phyloP scores from a whole-genome alignment of 2,329 filamentous ascomycete genomes.

The Trichoderma koningiopsis region DNA sequence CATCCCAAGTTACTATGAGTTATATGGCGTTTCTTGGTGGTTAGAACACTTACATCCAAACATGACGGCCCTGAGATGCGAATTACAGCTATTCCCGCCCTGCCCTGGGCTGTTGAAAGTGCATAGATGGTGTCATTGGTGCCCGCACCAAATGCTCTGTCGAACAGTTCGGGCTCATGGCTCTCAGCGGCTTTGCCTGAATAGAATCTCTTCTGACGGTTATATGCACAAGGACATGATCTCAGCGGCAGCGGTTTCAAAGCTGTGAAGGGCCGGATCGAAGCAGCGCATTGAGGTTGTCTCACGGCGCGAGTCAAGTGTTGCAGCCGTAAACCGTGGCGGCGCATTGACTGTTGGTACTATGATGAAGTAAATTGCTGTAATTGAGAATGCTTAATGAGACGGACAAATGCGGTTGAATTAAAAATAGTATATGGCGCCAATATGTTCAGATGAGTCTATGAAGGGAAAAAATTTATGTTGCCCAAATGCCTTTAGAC shows the following conservation, averaged over 20 bases:
- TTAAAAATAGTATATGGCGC: background rate
- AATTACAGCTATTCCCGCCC: conserved; percentile 87
- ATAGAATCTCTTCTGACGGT: background rate
- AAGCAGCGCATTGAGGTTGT: conserved; percentile 19
- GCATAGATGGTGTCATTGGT: conserved; percentile 78
- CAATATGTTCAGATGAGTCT: background rate
- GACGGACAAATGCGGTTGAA: background rate
- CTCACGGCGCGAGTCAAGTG: conserved; percentile 28
- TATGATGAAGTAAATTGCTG: background rate
- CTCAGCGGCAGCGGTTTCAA: background rate
- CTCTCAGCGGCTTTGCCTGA: background rate
- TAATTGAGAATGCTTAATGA: background rate
- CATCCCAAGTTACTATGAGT: conserved; percentile 14
- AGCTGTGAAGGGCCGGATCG: background rate
- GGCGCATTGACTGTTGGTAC: conserved; percentile 32
- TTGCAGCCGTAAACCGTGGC: conserved; percentile 29
- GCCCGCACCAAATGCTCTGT: conserved; percentile 28
- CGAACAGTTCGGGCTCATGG: background rate
- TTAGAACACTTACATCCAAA: conserved; percentile 54
- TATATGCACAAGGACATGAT: background rate
- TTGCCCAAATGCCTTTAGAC: background rate
- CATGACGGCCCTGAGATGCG: conserved; percentile 82
- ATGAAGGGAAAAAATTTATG: background rate
- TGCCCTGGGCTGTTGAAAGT: conserved; percentile 81
- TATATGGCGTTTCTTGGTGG: background rate